These are phyloP conservation scores for Chlorella sp. DNA, from an alignment of 139 green algal species.

Conservation along the genomic window DNA sequence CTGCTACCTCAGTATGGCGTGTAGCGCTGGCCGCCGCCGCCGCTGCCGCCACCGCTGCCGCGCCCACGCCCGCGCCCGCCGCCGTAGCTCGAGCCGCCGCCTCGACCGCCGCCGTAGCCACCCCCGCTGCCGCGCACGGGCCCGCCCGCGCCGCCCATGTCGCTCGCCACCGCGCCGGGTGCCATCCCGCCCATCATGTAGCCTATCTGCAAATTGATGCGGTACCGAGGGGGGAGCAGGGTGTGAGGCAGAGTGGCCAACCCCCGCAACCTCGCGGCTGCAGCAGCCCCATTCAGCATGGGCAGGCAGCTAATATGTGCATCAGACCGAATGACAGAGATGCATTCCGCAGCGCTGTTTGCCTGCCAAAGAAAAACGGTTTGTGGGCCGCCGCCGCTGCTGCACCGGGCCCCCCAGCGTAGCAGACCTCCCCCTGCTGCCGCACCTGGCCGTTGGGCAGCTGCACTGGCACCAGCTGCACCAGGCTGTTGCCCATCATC, in stretches of 20 bases:
- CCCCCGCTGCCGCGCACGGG: constrained; percentile 21
- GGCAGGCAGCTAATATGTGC: too few relatives aligned
- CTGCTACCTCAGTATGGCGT: constrained; percentile 43
- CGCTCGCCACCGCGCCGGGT: neutral
- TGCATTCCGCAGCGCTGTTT: too few relatives aligned
- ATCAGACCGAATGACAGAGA: too few relatives aligned
- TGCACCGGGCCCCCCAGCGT: too few relatives aligned
- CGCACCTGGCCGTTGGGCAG: constrained; percentile 63
- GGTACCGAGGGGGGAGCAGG: neutral
- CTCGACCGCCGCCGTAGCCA: constrained; percentile 11
- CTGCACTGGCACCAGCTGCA: constrained; percentile 63
- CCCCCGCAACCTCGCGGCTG: neutral
- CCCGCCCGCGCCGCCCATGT: constrained; percentile 8
- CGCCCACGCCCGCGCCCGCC: constrained; percentile 31
- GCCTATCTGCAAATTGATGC: constrained; percentile 39
- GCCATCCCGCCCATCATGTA: constrained; percentile 51
- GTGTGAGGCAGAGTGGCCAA: neutral
- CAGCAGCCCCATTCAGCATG: too few relatives aligned
- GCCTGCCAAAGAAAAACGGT: too few relatives aligned
- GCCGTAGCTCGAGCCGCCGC: constrained; percentile 18
- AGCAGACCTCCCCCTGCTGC: neutral
- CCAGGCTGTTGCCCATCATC: constrained; percentile 36
- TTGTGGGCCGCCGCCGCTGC: too few relatives aligned
- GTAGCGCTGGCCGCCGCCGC: constrained; percentile 43
- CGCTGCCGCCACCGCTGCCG: constrained; percentile 6